phyloP scores from a whole-genome alignment of 176 grass and related monocot species.

The Carex littledalei region DNA sequence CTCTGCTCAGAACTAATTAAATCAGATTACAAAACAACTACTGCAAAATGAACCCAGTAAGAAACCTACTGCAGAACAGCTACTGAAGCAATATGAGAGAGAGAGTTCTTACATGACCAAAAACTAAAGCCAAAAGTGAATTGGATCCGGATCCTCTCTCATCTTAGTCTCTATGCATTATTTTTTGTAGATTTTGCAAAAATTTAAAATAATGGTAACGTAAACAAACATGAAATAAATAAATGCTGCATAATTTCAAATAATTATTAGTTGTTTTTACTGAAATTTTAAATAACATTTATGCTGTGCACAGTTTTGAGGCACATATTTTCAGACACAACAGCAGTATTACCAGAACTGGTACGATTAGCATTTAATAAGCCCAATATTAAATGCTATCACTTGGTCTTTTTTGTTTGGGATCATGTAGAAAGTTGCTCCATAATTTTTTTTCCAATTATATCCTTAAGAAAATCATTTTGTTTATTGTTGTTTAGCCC shows the following conservation, averaged over 20 bases:
- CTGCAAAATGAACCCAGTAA: no score
- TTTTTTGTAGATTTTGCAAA: no score
- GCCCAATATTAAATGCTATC: neutral
- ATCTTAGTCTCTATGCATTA: no score
- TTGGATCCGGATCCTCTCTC: no score
- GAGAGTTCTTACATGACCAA: no score
- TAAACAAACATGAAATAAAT: no score
- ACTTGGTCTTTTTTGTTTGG: neutral
- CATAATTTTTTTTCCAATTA: neutral
- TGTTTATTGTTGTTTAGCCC: neutral
- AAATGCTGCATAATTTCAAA: neutral
- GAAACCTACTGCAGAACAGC: no score
- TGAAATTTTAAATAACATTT: slow-evolving; percentile 1
- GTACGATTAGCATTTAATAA: neutral
- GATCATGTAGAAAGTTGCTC: neutral
- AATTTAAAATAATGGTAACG: no score
- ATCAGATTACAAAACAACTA: no score
- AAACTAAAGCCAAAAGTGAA: no score
- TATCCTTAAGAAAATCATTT: neutral
- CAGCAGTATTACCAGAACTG: neutral
- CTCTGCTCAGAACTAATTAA: no score
- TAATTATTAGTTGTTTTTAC: neutral
- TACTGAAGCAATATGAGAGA: no score
- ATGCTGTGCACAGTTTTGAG: neutral
- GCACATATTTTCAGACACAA: neutral